Conservation (phyloP, 2,329 filamentous ascomycete species). For the Blastomyces parvus region DNA sequence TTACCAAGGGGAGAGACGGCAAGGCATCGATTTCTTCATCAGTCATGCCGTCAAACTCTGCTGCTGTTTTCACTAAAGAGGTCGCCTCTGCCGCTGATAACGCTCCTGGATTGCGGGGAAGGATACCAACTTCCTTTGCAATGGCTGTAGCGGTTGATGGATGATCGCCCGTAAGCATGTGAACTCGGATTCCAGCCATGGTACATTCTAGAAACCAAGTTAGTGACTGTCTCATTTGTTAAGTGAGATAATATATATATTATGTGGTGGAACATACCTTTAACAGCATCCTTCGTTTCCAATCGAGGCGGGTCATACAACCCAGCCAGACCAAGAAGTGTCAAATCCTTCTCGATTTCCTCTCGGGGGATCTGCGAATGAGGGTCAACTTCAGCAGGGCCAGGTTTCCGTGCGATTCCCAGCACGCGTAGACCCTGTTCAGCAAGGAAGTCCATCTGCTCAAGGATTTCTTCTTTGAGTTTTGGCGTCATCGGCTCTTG, state of each 20-base stretch:
- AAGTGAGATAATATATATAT: not conserved
- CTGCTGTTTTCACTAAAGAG: constrained; percentile 46
- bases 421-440: constrained; percentile 52
- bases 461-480: constrained; percentile 39
- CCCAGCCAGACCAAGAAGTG: constrained; percentile 50
- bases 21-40: constrained; percentile 53
- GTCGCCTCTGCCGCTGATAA: constrained; percentile 39
- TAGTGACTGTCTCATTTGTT: constrained; percentile 9
- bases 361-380: constrained; percentile 36
- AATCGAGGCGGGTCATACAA: constrained; percentile 53
- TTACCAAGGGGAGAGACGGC: constrained; percentile 66
- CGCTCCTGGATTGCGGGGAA: constrained; percentile 38
- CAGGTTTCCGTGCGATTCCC: constrained; percentile 42
- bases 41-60: constrained; percentile 46
- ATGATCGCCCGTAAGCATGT: constrained; percentile 51
- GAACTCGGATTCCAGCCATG: constrained; percentile 47
- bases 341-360: constrained; percentile 45
- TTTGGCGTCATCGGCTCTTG: constrained; percentile 34
- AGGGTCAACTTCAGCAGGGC: constrained; percentile 19
- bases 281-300: constrained; percentile 49
- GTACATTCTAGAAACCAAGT: constrained; percentile 33
- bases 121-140: constrained; percentile 49
- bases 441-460: constrained; percentile 49
- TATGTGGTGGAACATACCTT: constrained; percentile 19
- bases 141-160: constrained; percentile 49